phyloP scores from a whole-genome alignment of 192 early-diverging fungal species.

The Entophlyctis helioformis region DNA sequence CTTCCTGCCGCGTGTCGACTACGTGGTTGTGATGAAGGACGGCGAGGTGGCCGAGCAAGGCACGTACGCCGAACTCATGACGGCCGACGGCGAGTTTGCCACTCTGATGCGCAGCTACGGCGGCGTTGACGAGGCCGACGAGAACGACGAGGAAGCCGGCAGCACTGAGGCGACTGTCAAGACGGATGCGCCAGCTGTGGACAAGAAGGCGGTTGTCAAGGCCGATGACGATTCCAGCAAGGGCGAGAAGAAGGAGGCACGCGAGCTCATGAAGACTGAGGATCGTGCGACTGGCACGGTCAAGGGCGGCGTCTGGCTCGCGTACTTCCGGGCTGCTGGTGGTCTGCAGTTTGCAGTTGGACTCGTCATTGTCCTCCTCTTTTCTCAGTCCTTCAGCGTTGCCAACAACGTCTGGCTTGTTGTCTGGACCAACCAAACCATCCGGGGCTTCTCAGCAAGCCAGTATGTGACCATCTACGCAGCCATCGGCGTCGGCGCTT shows the following conservation, averaged over 20 bases:
- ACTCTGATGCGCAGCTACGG: slow-evolving; percentile 47
- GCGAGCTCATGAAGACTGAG: slow-evolving; percentile 71
- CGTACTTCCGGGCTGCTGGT: slow-evolving; percentile 57
- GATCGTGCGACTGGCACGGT: slow-evolving; percentile 74
- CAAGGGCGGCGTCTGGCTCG: slow-evolving; percentile 59
- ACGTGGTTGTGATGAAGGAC: slow-evolving; percentile 57
- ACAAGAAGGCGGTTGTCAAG: no score
- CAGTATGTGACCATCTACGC: slow-evolving; percentile 60
- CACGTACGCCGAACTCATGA: slow-evolving; percentile 49
- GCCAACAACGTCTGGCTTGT: slow-evolving; percentile 59
- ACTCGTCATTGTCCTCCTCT: slow-evolving; percentile 29
- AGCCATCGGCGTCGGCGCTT: slow-evolving; percentile 50
- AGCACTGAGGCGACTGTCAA: slow-evolving; percentile 22
- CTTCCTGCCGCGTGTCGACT: slow-evolving; percentile 62
- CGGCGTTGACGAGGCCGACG: slow-evolving; percentile 37
- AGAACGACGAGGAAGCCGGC: slow-evolving; percentile 26
- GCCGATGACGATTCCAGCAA: no score
- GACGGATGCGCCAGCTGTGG: slow-evolving; percentile 29
- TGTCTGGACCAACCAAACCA: slow-evolving; percentile 39
- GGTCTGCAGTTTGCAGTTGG: slow-evolving; percentile 34
- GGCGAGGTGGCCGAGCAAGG: slow-evolving; percentile 60
- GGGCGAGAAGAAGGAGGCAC: no score
- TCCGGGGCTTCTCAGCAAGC: slow-evolving; percentile 9
- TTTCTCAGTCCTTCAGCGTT: slow-evolving; percentile 42
- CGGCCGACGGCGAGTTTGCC: slow-evolving; percentile 44